Evolutionary conservation across 179 eudicot genomes (phyloP).

Genomic region (Carnegiea gigantea): DNA sequence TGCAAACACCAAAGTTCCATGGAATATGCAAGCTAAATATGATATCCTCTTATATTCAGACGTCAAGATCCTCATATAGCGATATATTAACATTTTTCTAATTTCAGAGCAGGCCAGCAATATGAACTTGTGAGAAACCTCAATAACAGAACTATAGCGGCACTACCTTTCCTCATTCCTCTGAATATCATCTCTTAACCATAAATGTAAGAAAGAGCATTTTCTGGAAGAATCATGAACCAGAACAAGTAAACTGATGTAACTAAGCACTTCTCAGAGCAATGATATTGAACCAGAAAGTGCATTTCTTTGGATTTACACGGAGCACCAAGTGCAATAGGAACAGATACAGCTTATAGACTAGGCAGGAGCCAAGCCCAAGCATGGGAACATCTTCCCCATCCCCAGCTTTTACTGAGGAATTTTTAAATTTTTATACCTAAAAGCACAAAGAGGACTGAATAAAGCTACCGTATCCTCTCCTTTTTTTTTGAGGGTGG

Average conservation of each 20-base stretch:
- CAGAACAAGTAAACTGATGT: background rate
- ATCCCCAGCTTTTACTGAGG: background rate
- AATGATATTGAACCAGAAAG: background rate
- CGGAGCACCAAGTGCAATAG: background rate
- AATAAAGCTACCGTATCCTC: background rate
- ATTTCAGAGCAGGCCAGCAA: background rate
- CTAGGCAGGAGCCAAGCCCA: background rate
- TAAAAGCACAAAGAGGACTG: background rate
- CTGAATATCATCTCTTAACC: background rate
- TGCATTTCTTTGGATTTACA: background rate
- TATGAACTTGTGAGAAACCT: background rate
- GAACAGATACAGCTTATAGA: background rate
- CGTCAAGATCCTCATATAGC: background rate
- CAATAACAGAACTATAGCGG: background rate
- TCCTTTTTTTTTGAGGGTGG: background rate
- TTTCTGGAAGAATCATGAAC: background rate
- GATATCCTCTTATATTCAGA: background rate
- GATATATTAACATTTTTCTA: background rate
- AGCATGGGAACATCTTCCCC: background rate
- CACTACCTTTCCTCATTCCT: background rate
- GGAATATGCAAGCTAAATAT: background rate
- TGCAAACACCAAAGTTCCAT: constrained; percentile 4
- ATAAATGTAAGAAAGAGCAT: background rate
- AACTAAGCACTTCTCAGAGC: no score
- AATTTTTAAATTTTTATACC: background rate